These are phyloP conservation scores for Lactifluus pinguis DNA, from an alignment of 768 basidiomycete genomes.

Conservation along the genomic window DNA sequence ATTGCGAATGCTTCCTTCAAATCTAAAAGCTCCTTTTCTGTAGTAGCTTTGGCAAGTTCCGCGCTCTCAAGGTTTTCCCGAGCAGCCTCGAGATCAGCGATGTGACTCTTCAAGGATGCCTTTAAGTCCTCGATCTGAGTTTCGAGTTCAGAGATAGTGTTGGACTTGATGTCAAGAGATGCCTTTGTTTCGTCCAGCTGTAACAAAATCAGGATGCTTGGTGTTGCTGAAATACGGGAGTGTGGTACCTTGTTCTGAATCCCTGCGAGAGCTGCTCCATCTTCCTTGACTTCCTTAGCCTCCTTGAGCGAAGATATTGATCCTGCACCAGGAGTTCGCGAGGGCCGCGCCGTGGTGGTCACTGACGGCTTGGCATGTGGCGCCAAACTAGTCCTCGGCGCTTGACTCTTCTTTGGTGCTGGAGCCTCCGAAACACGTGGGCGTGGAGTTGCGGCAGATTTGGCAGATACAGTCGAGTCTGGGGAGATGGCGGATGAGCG, in stretches of 20 bases:
- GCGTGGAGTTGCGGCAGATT: slow-evolving; percentile 29
- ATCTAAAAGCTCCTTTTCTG: slow-evolving; percentile 41
- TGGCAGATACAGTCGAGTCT: slow-evolving; percentile 31
- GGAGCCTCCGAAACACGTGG: slow-evolving; percentile 62
- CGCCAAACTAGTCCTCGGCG: slow-evolving; percentile 23
- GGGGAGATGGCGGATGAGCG: slow-evolving; percentile 52
- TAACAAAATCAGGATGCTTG: slow-evolving; percentile 1
- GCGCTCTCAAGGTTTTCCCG: slow-evolving; percentile 35
- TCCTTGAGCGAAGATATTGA: slow-evolving; percentile 74
- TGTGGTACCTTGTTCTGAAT: slow-evolving; percentile 49
- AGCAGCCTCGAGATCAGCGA: slow-evolving; percentile 43
- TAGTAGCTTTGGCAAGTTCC: slow-evolving; percentile 38
- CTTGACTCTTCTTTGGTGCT: slow-evolving; percentile 33
- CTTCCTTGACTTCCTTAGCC: slow-evolving; percentile 56
- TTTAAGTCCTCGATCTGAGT: slow-evolving; percentile 41
- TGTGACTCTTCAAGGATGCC: slow-evolving; percentile 38
- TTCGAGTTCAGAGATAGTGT: slow-evolving; percentile 44
- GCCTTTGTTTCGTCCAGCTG: slow-evolving; percentile 55
- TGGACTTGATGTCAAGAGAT: slow-evolving; percentile 45
- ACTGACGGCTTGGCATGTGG: slow-evolving; percentile 30
- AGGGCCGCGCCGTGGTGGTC: slow-evolving; percentile 28
- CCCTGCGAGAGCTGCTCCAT: slow-evolving; percentile 46
- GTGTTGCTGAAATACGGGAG: neutral
- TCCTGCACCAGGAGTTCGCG: slow-evolving; percentile 36
- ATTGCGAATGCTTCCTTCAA: slow-evolving; percentile 34